These are phyloP conservation scores for Eimeria acervulina DNA, from an alignment of 169 alveolate genomes.

Conservation along the genomic window DNA sequence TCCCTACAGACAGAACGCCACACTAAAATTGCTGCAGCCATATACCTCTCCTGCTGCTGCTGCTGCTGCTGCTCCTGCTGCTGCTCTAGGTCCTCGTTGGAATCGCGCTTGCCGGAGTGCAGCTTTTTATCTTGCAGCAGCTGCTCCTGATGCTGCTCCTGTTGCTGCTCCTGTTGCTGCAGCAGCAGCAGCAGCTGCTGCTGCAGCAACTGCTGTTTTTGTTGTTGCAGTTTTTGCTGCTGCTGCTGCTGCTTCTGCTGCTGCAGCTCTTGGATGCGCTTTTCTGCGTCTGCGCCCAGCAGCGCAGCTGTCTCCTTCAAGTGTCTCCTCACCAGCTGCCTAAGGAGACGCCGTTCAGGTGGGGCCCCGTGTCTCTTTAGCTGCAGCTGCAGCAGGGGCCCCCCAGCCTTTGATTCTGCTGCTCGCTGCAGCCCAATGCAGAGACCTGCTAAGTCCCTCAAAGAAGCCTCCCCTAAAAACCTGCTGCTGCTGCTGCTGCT, in stretches of 20 bases:
- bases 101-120: background rate
- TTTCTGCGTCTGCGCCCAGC: background rate
- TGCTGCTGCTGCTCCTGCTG: slow-evolving; percentile 28
- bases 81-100: background rate
- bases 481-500: slow-evolving; percentile 18
- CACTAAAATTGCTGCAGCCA: background rate
- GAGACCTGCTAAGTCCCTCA: slow-evolving; percentile 11
- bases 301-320: background rate
- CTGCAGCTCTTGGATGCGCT: background rate
- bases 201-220: slow-evolving; percentile 1
- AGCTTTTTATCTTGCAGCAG: background rate
- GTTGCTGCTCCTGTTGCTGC: background rate
- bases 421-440: slow-evolving; percentile 36
- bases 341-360: background rate
- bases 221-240: background rate
- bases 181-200: background rate
- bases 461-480: slow-evolving; percentile 17
- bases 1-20: background rate
- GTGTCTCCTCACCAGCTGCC: background rate
- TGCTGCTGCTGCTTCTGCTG: slow-evolving; percentile 45
- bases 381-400: slow-evolving; percentile 29
- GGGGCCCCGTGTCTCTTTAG: slow-evolving; percentile 21
- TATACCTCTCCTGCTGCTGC: slow-evolving; percentile 12
- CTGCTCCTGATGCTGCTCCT: background rate
- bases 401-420: background rate